Evolutionary conservation across 139 green algal species (phyloP).

Genomic region (Parachlorella kessleri): DNA sequence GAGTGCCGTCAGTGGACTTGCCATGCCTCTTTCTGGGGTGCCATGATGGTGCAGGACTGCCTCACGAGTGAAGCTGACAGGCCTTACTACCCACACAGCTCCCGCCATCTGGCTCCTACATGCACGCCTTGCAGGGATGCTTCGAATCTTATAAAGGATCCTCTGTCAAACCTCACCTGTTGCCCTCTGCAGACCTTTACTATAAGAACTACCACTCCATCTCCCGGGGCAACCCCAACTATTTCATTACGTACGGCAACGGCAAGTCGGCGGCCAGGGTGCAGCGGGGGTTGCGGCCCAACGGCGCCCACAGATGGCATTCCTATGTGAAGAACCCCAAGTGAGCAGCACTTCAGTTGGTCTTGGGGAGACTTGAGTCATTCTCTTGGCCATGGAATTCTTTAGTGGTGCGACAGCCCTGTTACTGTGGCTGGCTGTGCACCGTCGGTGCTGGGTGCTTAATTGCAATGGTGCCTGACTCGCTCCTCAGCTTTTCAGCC

Average conservation of each 20-base stretch:
- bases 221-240: slow-evolving; percentile 81
- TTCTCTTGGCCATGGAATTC: no score
- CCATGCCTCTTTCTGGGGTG: no score
- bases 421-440: background rate
- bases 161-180: no score
- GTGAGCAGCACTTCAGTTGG: slow-evolving; percentile 22
- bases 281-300: slow-evolving; percentile 64
- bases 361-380: no score
- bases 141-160: no score
- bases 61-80: no score
- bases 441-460: background rate
- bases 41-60: no score
- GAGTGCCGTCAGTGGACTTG: no score
- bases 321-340: slow-evolving; percentile 62
- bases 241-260: slow-evolving; percentile 85
- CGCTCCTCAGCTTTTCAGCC: background rate
- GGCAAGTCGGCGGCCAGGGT: slow-evolving; percentile 76
- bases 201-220: slow-evolving; percentile 67
- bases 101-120: no score
- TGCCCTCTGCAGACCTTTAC: slow-evolving; percentile 68
- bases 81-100: no score
- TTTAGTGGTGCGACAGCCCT: background rate
- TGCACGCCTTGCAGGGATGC: no score
- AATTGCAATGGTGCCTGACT: background rate
- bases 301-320: slow-evolving; percentile 83